Percentiles rank a stretch among this genome's conserved stretches.
phyloP scores from a whole-genome alignment of 2,329 filamentous ascomycete genomes.

The Ophiognomonia clavigignenti-juglandacearum region DNA sequence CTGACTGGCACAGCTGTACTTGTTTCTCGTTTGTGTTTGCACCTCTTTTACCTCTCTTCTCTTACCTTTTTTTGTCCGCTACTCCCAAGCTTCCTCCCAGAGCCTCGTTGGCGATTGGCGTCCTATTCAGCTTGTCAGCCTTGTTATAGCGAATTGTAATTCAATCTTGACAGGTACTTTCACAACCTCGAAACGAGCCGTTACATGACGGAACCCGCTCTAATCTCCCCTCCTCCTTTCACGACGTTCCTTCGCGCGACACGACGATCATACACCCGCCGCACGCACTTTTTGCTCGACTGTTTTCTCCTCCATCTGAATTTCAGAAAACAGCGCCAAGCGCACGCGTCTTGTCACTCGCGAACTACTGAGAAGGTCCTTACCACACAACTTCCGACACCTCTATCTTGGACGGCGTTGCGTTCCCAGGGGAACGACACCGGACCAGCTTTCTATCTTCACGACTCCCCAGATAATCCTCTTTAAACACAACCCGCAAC shows the following conservation, averaged over 20 bases:
- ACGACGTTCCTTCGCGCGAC: not conserved
- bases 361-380: no score
- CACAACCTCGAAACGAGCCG: not conserved
- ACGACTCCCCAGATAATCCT: not conserved
- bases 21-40: no score
- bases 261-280: not conserved
- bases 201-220: not conserved
- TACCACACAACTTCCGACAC: no score
- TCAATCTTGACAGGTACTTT: not conserved
- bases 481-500: constrained; percentile 9
- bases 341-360: no score
- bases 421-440: not conserved
- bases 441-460: not conserved
- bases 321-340: no score
- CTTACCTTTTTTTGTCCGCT: no score
- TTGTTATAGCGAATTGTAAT: not conserved
- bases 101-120: no score
- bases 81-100: no score
- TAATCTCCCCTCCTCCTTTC: not conserved
- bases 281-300: not conserved
- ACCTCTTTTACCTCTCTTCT: no score
- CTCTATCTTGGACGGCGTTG: no score
- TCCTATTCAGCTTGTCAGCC: not conserved
- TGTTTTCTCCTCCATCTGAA: not conserved
- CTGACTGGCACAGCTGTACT: no score